Base-by-base conservation (phyloP, 805 yeast genomes). In the Ogataea angusta region DNA sequence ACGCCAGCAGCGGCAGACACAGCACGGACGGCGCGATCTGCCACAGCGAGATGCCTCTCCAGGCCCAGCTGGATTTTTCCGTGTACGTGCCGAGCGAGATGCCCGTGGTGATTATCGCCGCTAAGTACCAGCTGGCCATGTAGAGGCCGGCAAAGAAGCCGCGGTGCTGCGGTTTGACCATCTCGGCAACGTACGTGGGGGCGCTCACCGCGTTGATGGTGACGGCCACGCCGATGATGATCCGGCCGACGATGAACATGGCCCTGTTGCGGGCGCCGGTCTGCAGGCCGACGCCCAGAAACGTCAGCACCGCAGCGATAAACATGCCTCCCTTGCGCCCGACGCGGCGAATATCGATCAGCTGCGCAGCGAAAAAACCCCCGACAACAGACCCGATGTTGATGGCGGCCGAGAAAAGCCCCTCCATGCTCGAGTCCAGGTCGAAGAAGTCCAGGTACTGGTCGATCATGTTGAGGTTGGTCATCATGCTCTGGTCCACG, bases 211-310 rank as follows among this genome's bases (percentile, higher is more conserved):
- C 53, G 30, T 59, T 59, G 21, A 63, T 40, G 10, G 58, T 52
- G n/a, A 48, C 51, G 3, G 68, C 71, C 31, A 63, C 42, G 19
- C 72, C 72, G 34, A 66, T 45, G 10, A 68, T 47, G 22, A 67
- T 51, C 44, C 72, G 58, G 6, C 63, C 64, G 25, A 60, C 54
- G 37, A 63, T 45, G 46, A 68, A 66, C 63, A 67, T 66, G 3
- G 61, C 64, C 18, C 60, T 54, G 38, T 65, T 59, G 38, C 51
- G 56, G 18, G 73, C 63, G 3, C 67, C 62, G 15, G 67, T 59
- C 46, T 67, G 72, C 29, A 67, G 49, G 2, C 57, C 59, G n/a
- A 63, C 66, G 7, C 72, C 73, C 10, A 62, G 40, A 15, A 54
- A 38, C 10, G 59, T 46, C 29, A 60, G 30, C 19, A 50, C 15